These are phyloP conservation scores for Puccinia hordei DNA, from an alignment of 1,284 basidiomycete genomes.

Conservation along the genomic window DNA sequence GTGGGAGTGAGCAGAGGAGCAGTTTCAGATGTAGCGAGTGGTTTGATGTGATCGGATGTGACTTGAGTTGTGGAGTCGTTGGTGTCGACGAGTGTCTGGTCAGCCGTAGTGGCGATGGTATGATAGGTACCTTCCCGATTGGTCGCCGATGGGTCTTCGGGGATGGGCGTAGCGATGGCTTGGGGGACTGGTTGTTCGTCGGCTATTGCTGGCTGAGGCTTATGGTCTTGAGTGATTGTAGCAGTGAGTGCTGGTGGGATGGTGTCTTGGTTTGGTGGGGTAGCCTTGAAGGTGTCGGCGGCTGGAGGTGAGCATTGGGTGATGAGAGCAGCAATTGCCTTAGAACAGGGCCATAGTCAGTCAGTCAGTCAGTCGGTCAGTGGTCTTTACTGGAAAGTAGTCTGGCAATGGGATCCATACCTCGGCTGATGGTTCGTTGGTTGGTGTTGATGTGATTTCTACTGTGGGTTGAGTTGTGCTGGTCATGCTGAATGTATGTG, in stretches of 20 bases:
- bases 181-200: background rate
- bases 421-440: too few species aligned
- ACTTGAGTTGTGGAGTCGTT: background rate
- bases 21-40: background rate
- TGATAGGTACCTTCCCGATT: constrained; percentile 19
- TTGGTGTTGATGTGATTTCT: too few species aligned
- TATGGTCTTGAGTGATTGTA: background rate
- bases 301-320: background rate
- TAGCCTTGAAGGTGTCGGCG: background rate
- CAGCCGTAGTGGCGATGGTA: constrained; percentile 20
- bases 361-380: too few species aligned
- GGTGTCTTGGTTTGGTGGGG: too few species aligned
- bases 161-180: background rate
- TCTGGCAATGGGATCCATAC: too few species aligned
- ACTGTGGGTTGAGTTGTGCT: background rate
- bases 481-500: background rate
- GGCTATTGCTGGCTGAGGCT: background rate
- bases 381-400: too few species aligned
- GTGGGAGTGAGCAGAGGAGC: background rate
- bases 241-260: too few species aligned
- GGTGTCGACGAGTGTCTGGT: constrained; percentile 30
- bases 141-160: background rate
- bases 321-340: constrained; percentile 1
- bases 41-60: background rate
- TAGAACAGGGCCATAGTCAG: background rate